Base-by-base conservation (phyloP, 2,329 filamentous ascomycete species). In the Didymella glomerata region DNA sequence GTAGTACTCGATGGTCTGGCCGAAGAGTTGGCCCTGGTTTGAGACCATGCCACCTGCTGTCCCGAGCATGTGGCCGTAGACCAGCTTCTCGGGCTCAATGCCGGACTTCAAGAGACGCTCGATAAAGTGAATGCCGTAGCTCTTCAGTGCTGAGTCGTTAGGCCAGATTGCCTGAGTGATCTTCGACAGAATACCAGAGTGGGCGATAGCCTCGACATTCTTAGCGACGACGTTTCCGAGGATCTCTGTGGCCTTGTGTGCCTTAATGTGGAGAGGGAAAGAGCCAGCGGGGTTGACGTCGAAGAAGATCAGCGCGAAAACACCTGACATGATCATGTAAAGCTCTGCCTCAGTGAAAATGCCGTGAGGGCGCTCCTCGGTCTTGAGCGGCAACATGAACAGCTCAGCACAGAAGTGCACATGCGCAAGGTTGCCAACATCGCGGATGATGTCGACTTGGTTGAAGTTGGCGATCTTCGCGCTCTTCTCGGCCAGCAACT, bases 361-460 rank as follows among this genome's bases (percentile, higher is more conserved):
- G 16, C 83, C 84, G 49, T 74, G 70, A 0, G 83, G 83, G 18
- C 81, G 79, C 4, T 81, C 76, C 2, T 80, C 78, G 0, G 83
- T 85, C 71, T 86, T 86, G 30, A 86, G 71, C 0, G 85, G 84
- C 7, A 87, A 72, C 63, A 80, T 81, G 73, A 86, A 86, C 24
- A 87, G 71, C 54, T 82, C 81, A 0, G 84, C 78, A 55, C 79
- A 81, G 69, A 87, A 86, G 68, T 85, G 82, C 4, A 84, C 80
- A 64, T 85, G 83, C 4, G 78, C 80, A 10, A 84, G 74, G 58
- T 85, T 85, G 62, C 82, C 81, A 36, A 86, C 78, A 72, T 86
- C 85, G 57, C 84, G 80, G 32, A 85, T 84, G 82, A 93, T 82
- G 66, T 95, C 91, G 40, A 92, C 84, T 71, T 91, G 88, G 51